phyloP scores from a whole-genome alignment of 2,329 filamentous ascomycete species.

The Raffaelea arxii region DNA sequence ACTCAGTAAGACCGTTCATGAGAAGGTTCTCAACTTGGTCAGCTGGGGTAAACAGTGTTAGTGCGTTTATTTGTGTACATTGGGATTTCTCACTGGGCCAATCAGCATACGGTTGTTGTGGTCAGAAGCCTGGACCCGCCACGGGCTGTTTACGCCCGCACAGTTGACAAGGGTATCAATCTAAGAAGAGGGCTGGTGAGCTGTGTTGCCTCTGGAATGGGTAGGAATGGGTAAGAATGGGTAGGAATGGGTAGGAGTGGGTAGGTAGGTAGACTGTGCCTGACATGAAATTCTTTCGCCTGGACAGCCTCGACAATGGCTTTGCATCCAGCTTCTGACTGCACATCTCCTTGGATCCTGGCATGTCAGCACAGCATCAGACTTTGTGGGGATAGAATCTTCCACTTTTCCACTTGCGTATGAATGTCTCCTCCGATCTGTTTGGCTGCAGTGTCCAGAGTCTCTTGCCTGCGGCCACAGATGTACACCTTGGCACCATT shows the following conservation, averaged over 20 bases:
- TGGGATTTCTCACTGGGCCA: neutral
- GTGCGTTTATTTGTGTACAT: neutral
- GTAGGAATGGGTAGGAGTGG: neutral
- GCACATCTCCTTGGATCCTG: conserved; percentile 18
- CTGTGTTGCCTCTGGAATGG: neutral
- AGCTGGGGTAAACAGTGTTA: conserved; percentile 5
- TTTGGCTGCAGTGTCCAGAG: conserved; percentile 24
- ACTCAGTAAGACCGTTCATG: conserved; percentile 14
- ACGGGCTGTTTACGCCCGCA: conserved; percentile 17
- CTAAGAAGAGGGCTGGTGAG: neutral
- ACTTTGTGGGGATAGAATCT: no score
- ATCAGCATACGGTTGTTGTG: conserved; percentile 10
- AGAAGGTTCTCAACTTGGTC: conserved; percentile 14
- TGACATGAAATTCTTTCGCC: conserved; percentile 14
- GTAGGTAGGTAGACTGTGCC: neutral
- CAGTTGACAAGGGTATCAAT: conserved; percentile 19
- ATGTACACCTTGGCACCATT: conserved; percentile 38
- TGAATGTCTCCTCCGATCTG: conserved; percentile 15
- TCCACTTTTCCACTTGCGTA: conserved; percentile 3
- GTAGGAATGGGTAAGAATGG: no score
- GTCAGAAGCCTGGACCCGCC: conserved; percentile 11
- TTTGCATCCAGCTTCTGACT: conserved; percentile 16
- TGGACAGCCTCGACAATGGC: conserved; percentile 14
- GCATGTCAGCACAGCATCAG: neutral
- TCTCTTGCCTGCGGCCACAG: conserved; percentile 29